phyloP scores from a whole-genome alignment of 441 rosid genomes.

The Populus hybrid region DNA sequence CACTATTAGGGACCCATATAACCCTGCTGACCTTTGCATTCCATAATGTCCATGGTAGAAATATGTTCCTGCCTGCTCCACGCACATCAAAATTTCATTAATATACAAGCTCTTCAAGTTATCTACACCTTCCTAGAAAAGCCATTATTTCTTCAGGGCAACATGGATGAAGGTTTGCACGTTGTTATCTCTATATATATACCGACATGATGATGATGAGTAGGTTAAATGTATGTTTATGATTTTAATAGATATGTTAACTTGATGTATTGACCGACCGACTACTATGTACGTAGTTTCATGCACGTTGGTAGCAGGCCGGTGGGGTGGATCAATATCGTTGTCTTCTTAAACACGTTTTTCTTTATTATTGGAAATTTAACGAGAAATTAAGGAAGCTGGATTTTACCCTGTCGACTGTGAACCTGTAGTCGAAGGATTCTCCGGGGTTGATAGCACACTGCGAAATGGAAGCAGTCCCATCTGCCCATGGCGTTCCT shows the following conservation, averaged over 20 bases:
- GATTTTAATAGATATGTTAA: too few species aligned
- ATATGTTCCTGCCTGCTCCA: constrained; percentile 69
- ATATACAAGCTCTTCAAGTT: neutral
- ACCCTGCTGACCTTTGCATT: constrained; percentile 84
- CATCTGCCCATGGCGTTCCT: constrained; percentile 93
- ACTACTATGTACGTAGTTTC: too few species aligned
- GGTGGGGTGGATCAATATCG: too few species aligned
- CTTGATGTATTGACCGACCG: too few species aligned
- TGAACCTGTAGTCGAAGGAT: constrained; percentile 61
- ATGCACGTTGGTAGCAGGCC: too few species aligned
- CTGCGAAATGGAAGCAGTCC: constrained; percentile 81
- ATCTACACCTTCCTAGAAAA: too few species aligned
- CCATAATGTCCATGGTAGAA: constrained; percentile 85
- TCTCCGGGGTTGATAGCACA: constrained; percentile 78
- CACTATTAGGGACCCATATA: constrained; percentile 64
- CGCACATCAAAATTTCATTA: neutral
- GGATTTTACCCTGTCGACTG: constrained; percentile 53
- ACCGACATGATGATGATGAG: too few species aligned
- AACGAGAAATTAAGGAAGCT: neutral
- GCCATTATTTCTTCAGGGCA: too few species aligned
- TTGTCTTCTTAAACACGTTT: neutral
- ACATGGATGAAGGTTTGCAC: too few species aligned
- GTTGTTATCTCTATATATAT: too few species aligned
- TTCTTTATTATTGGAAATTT: neutral
- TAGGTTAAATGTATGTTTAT: too few species aligned